Evolutionary conservation across 2,329 filamentous ascomycete species (phyloP), one percentile per base, ranked within the genome.

Genomic region (Neofusicoccum ribis): DNA sequence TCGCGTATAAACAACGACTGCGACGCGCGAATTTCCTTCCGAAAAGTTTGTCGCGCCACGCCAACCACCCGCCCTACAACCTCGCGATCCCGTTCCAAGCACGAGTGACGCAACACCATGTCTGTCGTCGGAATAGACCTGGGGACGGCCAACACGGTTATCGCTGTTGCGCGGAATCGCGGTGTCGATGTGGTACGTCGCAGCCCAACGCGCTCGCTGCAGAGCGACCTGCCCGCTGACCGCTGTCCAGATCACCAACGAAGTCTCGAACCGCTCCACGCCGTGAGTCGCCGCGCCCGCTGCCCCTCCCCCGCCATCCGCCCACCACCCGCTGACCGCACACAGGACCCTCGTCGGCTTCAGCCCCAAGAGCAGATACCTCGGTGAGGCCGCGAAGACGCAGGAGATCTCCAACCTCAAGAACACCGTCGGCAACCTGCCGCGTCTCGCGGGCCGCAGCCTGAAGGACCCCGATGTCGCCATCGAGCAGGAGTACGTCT

Each of bases 401-500:
- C 94, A 97, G 83, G 95, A 99, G 83, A 96, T 97, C 78, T 97
- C 94, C 76, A 99, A 99, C 86, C 88, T 98, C 76, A 99, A 98
- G 86, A 99, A 99, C 87, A 99, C 95, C 72, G 91, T 99, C 82
- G 85, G 88, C 79, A 93, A 88, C 71, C 87, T 99, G 74, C 97
- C 97, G 84, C 92, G 95, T 75, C 89, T 99, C 72, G 90, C 91
- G 76, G 95, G 95, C 76, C 92, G 95, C 77, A 85, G 86, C 68
- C 86, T 94, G 81, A 89, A 85, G 78, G 95, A 99, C 77, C 93
- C 95, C 77, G 95, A 99, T 85, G 86, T 97, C 69, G 87, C 93
- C 81, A 86, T 95, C 76, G 95, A 99, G 86, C 91, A 96, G 82
- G 86, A 96, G 76, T 97, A 88, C 81, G 89, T 96, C 77, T 93